phyloP scores from a whole-genome alignment of 2,329 filamentous ascomycete genomes.

The Aspergillus persii region DNA sequence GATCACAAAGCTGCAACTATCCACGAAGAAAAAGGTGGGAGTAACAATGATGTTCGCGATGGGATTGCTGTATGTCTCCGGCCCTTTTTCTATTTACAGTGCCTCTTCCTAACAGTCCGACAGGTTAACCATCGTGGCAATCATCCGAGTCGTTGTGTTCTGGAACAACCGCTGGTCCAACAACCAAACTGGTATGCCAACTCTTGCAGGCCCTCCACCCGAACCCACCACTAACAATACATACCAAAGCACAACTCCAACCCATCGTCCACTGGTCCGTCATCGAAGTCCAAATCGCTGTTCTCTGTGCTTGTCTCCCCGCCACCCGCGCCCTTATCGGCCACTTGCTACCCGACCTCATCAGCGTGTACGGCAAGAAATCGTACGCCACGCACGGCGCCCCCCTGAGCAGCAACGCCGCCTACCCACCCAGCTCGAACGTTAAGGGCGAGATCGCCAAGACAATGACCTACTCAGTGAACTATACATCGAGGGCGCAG shows the following conservation, averaged over 20 bases:
- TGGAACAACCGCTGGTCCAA: constrained; percentile 22
- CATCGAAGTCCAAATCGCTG: constrained; percentile 26
- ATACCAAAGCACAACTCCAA: constrained; percentile 15
- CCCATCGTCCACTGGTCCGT: constrained; percentile 29
- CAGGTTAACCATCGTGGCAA: constrained; percentile 24
- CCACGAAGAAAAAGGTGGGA: constrained; percentile 14
- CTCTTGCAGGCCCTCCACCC: background rate
- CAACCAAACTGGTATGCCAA: constrained; percentile 16
- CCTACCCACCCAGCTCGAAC: background rate
- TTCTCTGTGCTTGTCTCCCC: constrained; percentile 27
- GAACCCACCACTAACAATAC: background rate
- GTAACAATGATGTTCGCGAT: constrained; percentile 20
- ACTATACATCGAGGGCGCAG: constrained; percentile 12
- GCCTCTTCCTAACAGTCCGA: background rate
- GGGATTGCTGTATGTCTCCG: constrained; percentile 15
- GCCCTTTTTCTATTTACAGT: background rate
- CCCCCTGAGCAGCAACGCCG: background rate
- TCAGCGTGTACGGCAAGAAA: constrained; percentile 10
- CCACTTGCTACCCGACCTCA: constrained; percentile 17
- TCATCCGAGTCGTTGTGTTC: constrained; percentile 27
- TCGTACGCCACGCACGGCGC: constrained; percentile 12
- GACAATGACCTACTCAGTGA: constrained; percentile 24
- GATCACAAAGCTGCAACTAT: constrained; percentile 19
- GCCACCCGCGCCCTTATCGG: constrained; percentile 23
- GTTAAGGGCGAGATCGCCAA: constrained; percentile 21